Conservation (phyloP, 2,329 filamentous ascomycete genomes). For the Penicillium digitatum region DNA sequence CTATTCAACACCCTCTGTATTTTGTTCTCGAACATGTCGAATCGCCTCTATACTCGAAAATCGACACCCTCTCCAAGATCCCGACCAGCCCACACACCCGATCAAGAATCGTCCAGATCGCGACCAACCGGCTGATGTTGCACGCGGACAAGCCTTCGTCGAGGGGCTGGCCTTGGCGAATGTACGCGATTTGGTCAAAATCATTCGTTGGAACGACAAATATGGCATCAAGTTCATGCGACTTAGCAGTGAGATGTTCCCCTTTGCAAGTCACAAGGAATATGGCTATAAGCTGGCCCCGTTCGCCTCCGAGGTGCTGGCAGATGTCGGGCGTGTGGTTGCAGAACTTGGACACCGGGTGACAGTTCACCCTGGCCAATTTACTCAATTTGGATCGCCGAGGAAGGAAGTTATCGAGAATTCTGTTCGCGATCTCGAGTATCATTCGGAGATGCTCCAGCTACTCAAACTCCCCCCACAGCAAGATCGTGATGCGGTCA, state of each 20-base stretch:
- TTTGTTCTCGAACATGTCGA: constrained; percentile 85
- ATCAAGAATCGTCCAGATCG: constrained; percentile 85
- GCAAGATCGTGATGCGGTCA: constrained; percentile 77
- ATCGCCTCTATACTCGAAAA: constrained; percentile 89
- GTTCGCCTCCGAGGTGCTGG: constrained; percentile 74
- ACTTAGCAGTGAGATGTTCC: constrained; percentile 93
- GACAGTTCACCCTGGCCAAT: constrained; percentile 88
- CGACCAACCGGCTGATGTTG: constrained; percentile 61
- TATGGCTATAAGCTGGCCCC: constrained; percentile 81
- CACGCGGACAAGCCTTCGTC: constrained; percentile 67
- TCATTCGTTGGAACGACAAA: constrained; percentile 86
- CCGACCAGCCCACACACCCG: constrained; percentile 70
- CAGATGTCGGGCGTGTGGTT: constrained; percentile 71
- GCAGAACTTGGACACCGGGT: constrained; percentile 76
- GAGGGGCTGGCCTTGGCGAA: constrained; percentile 77
- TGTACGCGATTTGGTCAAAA: constrained; percentile 75
- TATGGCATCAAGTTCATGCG: constrained; percentile 91
- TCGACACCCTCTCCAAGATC: constrained; percentile 73
- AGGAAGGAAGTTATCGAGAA: constrained; percentile 70
- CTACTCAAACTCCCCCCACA: constrained; percentile 74
- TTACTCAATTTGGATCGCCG: constrained; percentile 85
- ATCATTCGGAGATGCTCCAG: constrained; percentile 79
- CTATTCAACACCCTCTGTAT: constrained; percentile 74
- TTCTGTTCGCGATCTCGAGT: constrained; percentile 76
- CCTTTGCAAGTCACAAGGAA: constrained; percentile 83